These are phyloP conservation scores for Lophiostoma macrostomum DNA, from an alignment of 495 filamentous ascomycete species.

Conservation along the genomic window DNA sequence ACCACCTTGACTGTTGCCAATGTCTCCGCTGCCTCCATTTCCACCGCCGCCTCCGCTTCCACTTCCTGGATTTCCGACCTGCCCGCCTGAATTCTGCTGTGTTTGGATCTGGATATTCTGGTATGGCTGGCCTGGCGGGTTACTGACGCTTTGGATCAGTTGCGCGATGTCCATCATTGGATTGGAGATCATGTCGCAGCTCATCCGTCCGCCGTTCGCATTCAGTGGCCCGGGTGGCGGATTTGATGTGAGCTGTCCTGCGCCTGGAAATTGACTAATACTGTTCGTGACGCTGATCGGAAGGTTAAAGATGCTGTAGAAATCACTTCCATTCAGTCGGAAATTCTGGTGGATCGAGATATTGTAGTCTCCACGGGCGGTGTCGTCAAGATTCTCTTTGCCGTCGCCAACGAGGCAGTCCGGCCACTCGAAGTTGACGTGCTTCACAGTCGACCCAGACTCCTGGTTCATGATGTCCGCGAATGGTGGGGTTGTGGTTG, in stretches of 20 bases:
- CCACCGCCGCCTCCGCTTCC: neutral
- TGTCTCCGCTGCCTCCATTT: neutral
- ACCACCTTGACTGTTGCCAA: neutral
- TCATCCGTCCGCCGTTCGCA: constrained; percentile 29
- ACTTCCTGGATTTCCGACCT: constrained; percentile 19
- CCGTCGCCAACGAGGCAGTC: constrained; percentile 62
- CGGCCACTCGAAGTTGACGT: constrained; percentile 67
- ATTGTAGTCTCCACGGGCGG: constrained; percentile 48
- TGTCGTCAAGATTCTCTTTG: constrained; percentile 26
- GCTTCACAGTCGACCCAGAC: constrained; percentile 63
- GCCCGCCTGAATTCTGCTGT: constrained; percentile 13
- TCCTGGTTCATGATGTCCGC: constrained; percentile 61
- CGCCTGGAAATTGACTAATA: constrained; percentile 41
- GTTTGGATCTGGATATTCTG: constrained; percentile 20
- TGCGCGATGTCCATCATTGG: constrained; percentile 12
- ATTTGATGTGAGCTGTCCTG: constrained; percentile 23
- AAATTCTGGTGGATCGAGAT: constrained; percentile 68
- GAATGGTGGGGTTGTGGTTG: constrained; percentile 53
- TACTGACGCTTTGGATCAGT: constrained; percentile 24
- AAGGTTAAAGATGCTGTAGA: constrained; percentile 67
- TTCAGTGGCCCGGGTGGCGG: constrained; percentile 31
- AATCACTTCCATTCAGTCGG: constrained; percentile 57
- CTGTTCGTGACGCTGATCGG: constrained; percentile 65
- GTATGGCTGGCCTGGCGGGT: constrained; percentile 30
- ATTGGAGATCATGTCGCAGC: constrained; percentile 26